A percentile compares a stretch with the other conserved stretches of the same genome.
Evolutionary conservation across 495 filamentous ascomycete genomes (phyloP).

Genomic region (Darksidea phi): DNA sequence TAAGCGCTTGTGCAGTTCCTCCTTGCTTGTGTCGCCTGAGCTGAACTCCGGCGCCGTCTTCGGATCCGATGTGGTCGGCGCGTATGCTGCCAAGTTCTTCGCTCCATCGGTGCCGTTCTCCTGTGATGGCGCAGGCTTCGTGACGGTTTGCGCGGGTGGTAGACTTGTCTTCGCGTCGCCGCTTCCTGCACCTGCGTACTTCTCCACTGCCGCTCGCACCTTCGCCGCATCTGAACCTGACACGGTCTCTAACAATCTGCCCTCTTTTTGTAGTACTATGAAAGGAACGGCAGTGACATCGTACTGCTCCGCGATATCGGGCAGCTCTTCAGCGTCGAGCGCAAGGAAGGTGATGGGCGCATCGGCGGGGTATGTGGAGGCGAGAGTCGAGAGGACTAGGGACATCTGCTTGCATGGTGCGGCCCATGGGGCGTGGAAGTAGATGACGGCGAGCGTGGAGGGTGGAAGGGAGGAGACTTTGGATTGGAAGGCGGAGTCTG

Average conservation of each 20-base stretch:
- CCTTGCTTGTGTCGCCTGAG: slow-evolving; percentile 56
- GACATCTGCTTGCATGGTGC: slow-evolving; percentile 92
- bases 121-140: slow-evolving; percentile 39
- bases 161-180: slow-evolving; percentile 47
- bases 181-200: slow-evolving; percentile 62
- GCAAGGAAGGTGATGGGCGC: slow-evolving; percentile 76
- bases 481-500: slow-evolving; percentile 64
- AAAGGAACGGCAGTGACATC: slow-evolving; percentile 92
- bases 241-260: slow-evolving; percentile 71
- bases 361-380: slow-evolving; percentile 70
- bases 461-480: slow-evolving; percentile 63
- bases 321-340: slow-evolving; percentile 85
- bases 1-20: slow-evolving; percentile 75
- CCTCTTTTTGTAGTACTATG: slow-evolving; percentile 73
- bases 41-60: slow-evolving; percentile 51
- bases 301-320: slow-evolving; percentile 82
- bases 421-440: slow-evolving; percentile 97
- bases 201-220: slow-evolving; percentile 79
- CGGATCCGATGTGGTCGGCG: slow-evolving; percentile 50
- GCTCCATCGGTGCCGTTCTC: slow-evolving; percentile 21
- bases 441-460: slow-evolving; percentile 72
- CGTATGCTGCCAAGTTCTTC: slow-evolving; percentile 47
- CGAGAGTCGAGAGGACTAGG: slow-evolving; percentile 79
- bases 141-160: slow-evolving; percentile 54
- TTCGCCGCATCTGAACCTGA: slow-evolving; percentile 83